Percentiles rank a stretch among this genome's conserved stretches.
Conservation (phyloP, 164 flowering plant species). For the Piper longum region DNA sequence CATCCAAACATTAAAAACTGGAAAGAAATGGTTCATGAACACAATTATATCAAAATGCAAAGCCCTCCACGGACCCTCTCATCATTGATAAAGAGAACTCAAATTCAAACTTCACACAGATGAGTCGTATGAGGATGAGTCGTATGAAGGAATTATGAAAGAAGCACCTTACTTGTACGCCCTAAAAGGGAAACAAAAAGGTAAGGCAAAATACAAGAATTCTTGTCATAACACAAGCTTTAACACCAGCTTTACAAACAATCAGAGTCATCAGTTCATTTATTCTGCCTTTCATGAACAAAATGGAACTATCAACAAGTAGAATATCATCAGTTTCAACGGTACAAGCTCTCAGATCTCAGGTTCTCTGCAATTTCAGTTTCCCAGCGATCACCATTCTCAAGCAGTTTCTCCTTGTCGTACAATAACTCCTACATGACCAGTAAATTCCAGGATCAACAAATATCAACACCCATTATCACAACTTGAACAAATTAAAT, state of each 20-base stretch:
- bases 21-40: too few species aligned
- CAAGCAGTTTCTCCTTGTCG: slow-evolving; percentile 95
- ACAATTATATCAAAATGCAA: too few species aligned
- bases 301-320: neutral
- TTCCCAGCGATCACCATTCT: slow-evolving; percentile 98
- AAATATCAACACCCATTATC: neutral
- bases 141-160: too few species aligned
- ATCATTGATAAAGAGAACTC: too few species aligned
- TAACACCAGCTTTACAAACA: neutral
- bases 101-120: too few species aligned
- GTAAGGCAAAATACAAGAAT: neutral
- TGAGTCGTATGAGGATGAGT: too few species aligned
- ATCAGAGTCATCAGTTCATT: neutral
- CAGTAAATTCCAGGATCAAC: neutral
- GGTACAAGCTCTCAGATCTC: slow-evolving; percentile 90
- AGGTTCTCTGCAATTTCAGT: slow-evolving; percentile 98
- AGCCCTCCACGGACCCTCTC: too few species aligned
- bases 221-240: neutral
- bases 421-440: slow-evolving; percentile 71
- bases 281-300: neutral
- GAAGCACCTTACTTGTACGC: neutral
- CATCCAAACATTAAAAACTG: too few species aligned
- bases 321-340: slow-evolving; percentile 20
- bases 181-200: neutral
- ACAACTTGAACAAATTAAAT: neutral